Conservation (phyloP, 768 basidiomycete species). For the Tricholoma bakamatsutake region DNA sequence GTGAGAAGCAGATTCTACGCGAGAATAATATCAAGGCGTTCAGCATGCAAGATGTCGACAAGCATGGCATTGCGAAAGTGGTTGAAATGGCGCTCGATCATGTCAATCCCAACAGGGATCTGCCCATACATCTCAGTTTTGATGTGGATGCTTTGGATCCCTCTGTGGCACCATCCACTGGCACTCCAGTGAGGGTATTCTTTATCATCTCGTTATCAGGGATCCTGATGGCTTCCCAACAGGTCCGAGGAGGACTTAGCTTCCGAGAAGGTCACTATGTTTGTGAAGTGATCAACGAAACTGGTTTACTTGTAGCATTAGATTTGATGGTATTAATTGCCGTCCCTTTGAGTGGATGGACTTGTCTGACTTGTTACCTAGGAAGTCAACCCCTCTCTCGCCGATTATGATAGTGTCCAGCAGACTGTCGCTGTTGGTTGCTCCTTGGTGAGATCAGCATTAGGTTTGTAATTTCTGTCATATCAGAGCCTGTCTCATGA, state of each 20-base stretch:
- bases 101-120: constrained; percentile 79
- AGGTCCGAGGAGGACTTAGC: constrained; percentile 91
- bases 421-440: constrained; percentile 92
- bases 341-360: not conserved
- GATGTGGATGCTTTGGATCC: constrained; percentile 97
- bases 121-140: constrained; percentile 92
- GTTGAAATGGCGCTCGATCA: constrained; percentile 95
- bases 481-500: not conserved
- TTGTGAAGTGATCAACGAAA: constrained; percentile 89
- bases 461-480: constrained; percentile 46
- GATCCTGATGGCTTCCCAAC: constrained; percentile 8
- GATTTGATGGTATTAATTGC: constrained; percentile 78
- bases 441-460: constrained; percentile 74
- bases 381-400: constrained; percentile 97
- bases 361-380: constrained; percentile 23
- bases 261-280: constrained; percentile 99
- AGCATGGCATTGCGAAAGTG: constrained; percentile 88
- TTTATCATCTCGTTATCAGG: not conserved
- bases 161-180: constrained; percentile 91
- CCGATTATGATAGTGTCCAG: constrained; percentile 64
- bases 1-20: constrained; percentile 82
- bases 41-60: constrained; percentile 90
- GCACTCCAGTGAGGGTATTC: constrained; percentile 63
- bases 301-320: constrained; percentile 84
- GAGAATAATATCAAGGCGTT: constrained; percentile 80